Conservation (phyloP, 2,329 filamentous ascomycete species). For the Aureobasidium sp. region DNA sequence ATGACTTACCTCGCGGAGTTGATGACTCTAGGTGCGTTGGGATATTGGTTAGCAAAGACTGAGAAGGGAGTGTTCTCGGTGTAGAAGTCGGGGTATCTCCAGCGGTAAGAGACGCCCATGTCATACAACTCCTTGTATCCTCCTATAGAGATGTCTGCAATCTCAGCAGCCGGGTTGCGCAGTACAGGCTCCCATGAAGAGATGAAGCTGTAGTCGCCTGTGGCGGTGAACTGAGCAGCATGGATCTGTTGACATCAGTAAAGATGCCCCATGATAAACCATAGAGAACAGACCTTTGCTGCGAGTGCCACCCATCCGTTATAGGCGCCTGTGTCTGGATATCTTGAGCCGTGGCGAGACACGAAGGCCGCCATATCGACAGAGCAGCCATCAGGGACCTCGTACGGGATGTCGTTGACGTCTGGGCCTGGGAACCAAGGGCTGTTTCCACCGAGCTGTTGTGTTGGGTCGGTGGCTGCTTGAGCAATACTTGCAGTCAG, state of each 20-base stretch:
- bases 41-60: conserved; percentile 60
- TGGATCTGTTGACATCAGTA: conserved; percentile 40
- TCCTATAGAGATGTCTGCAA: conserved; percentile 53
- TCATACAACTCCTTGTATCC: conserved; percentile 57
- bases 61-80: conserved; percentile 45
- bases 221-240: conserved; percentile 47
- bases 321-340: conserved; percentile 56
- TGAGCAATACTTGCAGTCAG: neutral
- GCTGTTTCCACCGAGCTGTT: conserved; percentile 35
- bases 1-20: conserved; percentile 45
- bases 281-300: conserved; percentile 16
- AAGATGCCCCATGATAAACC: neutral
- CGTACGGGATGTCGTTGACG: conserved; percentile 40
- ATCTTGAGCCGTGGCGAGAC: conserved; percentile 56
- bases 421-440: conserved; percentile 28
- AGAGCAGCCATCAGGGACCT: conserved; percentile 49
- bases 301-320: conserved; percentile 43
- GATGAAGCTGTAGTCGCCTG: conserved; percentile 50
- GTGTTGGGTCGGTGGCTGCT: conserved; percentile 12
- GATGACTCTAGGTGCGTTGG: conserved; percentile 41
- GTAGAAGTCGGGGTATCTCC: conserved; percentile 44
- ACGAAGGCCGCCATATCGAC: conserved; percentile 57
- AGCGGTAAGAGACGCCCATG: conserved; percentile 46
- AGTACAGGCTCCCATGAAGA: conserved; percentile 53
- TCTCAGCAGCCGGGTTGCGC: conserved; percentile 48